Percentiles rank a stretch among this genome's conserved stretches.
Conservation (phyloP, 495 filamentous ascomycete genomes). For the Wilcoxina mikolae region DNA sequence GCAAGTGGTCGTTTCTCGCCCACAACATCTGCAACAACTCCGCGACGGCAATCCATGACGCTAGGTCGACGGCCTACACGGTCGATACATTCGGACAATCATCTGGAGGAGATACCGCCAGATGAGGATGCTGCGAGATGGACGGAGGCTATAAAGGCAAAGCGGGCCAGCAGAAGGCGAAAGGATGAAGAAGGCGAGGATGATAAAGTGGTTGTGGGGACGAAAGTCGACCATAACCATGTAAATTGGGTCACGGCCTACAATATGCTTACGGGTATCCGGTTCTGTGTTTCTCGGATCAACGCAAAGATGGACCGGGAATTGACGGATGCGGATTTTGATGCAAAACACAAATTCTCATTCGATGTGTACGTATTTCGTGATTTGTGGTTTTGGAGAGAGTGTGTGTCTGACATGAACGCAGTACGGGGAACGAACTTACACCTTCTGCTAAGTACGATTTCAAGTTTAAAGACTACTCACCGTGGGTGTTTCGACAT, state of each 20-base stretch:
- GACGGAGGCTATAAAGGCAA: constrained; percentile 84
- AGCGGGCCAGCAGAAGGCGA: constrained; percentile 66
- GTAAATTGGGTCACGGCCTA: constrained; percentile 97
- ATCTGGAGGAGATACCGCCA: constrained; percentile 64
- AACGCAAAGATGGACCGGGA: constrained; percentile 92
- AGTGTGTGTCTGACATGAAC: background rate
- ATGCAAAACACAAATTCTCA: constrained; percentile 87
- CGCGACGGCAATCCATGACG: constrained; percentile 64
- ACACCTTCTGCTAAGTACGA: constrained; percentile 98
- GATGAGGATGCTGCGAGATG: constrained; percentile 85
- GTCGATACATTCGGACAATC: constrained; percentile 68
- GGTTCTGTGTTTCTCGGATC: constrained; percentile 87
- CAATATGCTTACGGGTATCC: constrained; percentile 98
- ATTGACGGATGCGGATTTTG: constrained; percentile 78
- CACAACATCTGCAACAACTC: constrained; percentile 46
- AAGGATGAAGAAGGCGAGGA: constrained; percentile 84
- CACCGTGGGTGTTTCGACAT: constrained; percentile 95
- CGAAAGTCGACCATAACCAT: constrained; percentile 93
- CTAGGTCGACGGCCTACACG: constrained; percentile 67
- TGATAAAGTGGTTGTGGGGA: constrained; percentile 77
- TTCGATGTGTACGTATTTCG: constrained; percentile 69
- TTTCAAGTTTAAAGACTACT: constrained; percentile 99
- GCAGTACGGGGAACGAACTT: constrained; percentile 84
- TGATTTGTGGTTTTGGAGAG: constrained; percentile 2
- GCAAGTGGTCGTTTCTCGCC: constrained; percentile 78